Evolutionary conservation across 805 yeast species (phyloP), one percentile per base, ranked within the genome.

Genomic region (Candida silvicultrix): DNA sequence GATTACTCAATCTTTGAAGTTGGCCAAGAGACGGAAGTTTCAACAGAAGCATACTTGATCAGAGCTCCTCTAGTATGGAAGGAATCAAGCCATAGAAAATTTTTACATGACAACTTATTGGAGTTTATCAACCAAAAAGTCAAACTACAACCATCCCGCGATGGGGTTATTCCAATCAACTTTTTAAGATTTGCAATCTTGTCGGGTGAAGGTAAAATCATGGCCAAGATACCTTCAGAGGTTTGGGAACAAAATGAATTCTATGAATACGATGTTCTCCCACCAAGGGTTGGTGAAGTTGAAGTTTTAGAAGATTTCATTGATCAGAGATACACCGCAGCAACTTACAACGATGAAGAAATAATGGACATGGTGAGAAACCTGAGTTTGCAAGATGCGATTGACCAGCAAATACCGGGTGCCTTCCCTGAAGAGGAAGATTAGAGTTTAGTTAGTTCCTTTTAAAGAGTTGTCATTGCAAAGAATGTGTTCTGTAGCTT

Each of bases 241-340:
- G 70, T 83, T 21, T 85, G 89, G 85, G 73, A 74, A 2, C 59
- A 74, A 22, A 71, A 81, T 45, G 83, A 83, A 45, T 71, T 81
- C 15, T 79, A 69, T 56, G 95, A 85, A 53, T 85, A 75, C 57
- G 95, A 85, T 61, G 75, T 83, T 2, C 60, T 85, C 20, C 90
- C 95, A 2, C 94, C 95, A 1, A 55, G 55, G 18, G 63, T 65
- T 8, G 78, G 81, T 51, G 58, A 67, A 20, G 53, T 66, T 14
- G 73, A 69, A 50, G 54, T 52, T 1, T 56, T 69, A 5, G 61
- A 60, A 21, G 63, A 60, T 44, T 65, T 62, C 42, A 58, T 68
- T 18, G 65, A 66, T 45, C 62, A 59, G 12, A 55, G 53, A 34
- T 65, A 58, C 38, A 43, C 67, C 22, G 52, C 53, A 2, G 44